Conservation (phyloP, 1,139 yeast species). For the Kluyveromyces marxianus region DNA sequence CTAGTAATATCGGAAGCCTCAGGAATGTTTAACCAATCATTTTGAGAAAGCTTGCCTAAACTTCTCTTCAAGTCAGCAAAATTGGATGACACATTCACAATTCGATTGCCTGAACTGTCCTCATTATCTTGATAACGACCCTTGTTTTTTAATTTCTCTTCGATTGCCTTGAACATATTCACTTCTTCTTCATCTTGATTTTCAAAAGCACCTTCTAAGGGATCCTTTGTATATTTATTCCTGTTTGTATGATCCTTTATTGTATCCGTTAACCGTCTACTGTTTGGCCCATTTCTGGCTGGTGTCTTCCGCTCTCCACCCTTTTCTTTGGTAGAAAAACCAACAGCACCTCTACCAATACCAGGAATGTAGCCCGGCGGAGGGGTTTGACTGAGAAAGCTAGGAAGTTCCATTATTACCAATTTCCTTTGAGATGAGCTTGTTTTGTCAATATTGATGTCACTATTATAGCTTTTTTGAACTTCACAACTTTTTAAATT, state of each 20-base stretch:
- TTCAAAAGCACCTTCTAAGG: conserved; percentile 22
- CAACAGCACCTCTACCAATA: conserved; percentile 90
- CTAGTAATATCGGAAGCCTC: conserved; percentile 86
- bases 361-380: conserved; percentile 93
- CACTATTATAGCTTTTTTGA: too few species aligned
- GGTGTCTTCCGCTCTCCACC: conserved; percentile 29
- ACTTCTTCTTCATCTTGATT: conserved; percentile 74
- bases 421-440: background rate
- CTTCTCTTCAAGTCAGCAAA: conserved; percentile 58
- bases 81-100: conserved; percentile 30
- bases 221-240: conserved; percentile 1
- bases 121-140: background rate
- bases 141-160: background rate
- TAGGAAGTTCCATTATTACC: conserved; percentile 18
- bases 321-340: conserved; percentile 81
- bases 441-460: background rate
- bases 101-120: conserved; percentile 17
- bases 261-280: background rate
- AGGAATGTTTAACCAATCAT: conserved; percentile 78
- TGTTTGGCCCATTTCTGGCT: conserved; percentile 1
- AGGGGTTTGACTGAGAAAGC: conserved; percentile 77
- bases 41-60: conserved; percentile 50
- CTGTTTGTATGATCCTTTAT: background rate
- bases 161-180: conserved; percentile 12
- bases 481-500: too few species aligned